These are phyloP conservation scores for Chlorella sp. DNA, from an alignment of 139 green algal genomes.

Conservation along the genomic window DNA sequence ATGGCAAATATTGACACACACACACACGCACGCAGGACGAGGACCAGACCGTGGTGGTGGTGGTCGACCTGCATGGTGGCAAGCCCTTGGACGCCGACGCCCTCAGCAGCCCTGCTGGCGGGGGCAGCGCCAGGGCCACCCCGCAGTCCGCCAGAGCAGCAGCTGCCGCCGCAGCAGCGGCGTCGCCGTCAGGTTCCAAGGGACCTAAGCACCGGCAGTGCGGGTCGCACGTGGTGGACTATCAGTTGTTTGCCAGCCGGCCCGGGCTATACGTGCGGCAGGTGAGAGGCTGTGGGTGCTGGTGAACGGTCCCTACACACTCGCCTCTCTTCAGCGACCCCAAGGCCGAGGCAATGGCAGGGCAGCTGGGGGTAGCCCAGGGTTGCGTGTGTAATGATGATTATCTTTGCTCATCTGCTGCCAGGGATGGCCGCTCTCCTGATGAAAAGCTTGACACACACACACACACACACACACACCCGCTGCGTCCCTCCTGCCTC, in stretches of 20 bases:
- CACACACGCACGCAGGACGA: constrained; percentile 1
- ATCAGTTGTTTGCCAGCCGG: constrained; percentile 18
- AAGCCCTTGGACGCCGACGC: not conserved
- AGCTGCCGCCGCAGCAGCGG: no score
- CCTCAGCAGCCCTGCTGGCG: not conserved
- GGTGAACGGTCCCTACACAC: no score
- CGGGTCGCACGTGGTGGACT: constrained; percentile 14
- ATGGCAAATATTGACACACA: not conserved
- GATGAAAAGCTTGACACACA: no score
- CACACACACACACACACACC: no score
- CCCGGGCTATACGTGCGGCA: constrained; percentile 14
- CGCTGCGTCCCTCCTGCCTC: no score
- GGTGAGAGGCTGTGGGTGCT: constrained; percentile 4
- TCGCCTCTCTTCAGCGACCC: no score
- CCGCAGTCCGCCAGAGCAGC: no score
- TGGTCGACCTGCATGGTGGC: constrained; percentile 27
- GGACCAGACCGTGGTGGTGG: constrained; percentile 6
- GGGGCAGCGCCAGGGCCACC: not conserved
- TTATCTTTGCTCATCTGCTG: not conserved
- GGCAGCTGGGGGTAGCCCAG: not conserved
- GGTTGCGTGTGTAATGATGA: not conserved
- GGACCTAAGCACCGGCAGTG: constrained; percentile 6
- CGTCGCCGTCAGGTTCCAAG: not conserved
- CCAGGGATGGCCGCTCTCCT: not conserved
- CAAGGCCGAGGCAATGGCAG: no score